Percentiles rank a stretch among this genome's conserved stretches.
Conservation (phyloP, 2,329 filamentous ascomycete genomes). For the Pestalotiopsis sp. region DNA sequence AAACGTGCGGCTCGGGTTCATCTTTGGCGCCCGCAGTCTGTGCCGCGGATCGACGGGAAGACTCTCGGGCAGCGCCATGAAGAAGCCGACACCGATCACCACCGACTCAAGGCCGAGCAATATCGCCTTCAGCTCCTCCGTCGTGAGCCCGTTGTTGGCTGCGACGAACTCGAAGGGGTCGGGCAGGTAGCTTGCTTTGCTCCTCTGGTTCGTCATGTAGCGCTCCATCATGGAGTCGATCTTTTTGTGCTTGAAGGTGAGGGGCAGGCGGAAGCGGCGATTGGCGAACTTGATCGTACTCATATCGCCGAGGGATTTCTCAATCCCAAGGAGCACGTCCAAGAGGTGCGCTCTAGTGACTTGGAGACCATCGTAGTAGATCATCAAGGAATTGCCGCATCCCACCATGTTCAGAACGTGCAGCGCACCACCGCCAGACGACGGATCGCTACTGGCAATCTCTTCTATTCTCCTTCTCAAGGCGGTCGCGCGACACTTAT, state of each 20-base stretch:
- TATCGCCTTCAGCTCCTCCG: conserved; percentile 15
- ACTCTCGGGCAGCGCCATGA: conserved; percentile 12
- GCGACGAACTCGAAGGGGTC: conserved; percentile 30
- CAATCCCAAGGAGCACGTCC: conserved; percentile 35
- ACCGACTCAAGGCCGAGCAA: conserved; percentile 16
- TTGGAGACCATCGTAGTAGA: conserved; percentile 46
- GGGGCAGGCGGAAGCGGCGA: conserved; percentile 45
- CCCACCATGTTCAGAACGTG: conserved; percentile 52
- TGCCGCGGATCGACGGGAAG: conserved; percentile 52
- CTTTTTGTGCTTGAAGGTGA: conserved; percentile 40
- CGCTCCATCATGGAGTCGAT: conserved; percentile 24
- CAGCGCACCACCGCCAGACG: neutral
- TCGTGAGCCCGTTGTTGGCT: conserved; percentile 9
- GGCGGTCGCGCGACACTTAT: conserved; percentile 56
- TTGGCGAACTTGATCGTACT: conserved; percentile 41
- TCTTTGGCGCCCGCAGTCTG: conserved; percentile 56
- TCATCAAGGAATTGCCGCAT: conserved; percentile 45
- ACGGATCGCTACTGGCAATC: conserved; percentile 25
- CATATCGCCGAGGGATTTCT: conserved; percentile 41
- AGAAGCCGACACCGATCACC: conserved; percentile 9
- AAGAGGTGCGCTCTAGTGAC: conserved; percentile 40
- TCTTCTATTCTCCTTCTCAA: conserved; percentile 47
- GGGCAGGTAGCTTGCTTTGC: conserved; percentile 31
- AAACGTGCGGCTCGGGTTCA: conserved; percentile 58
- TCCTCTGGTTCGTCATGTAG: conserved; percentile 30